Base-by-base conservation (phyloP, 1,139 yeast genomes). In the Geotrichum candidum region DNA sequence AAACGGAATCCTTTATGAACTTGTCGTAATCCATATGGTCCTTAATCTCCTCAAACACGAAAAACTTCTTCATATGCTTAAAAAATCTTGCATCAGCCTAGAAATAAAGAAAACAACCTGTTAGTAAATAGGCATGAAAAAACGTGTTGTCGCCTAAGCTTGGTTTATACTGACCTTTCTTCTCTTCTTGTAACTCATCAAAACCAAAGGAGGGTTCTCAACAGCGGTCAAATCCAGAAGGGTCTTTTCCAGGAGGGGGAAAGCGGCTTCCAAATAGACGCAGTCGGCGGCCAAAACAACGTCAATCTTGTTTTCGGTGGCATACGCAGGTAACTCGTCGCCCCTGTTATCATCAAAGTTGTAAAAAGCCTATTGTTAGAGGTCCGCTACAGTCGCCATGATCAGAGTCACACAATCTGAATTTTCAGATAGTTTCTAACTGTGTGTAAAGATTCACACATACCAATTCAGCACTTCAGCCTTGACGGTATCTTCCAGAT, bases 251-350 rank as follows among this genome's bases (percentile, higher is more conserved):
- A 82, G 69, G 46, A 82, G 65, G 1, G 84, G 84, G 66, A 83
- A 82, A 2, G 84, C 83, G 11, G 75, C 70, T 66, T 82, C 86
- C 29, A 80, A 71, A 64, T 82, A 82, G 9, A 83, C 86, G 69
- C 86, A 82, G 68, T 82, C 86, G 0, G 86, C 86, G 2, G 85
- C 86, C 46, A 83, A 68, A 1, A 82, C 72, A 9, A 82, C 70
- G 69, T 82, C 85, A 1, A 78, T 74, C 2, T 65, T 67, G 25
- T 73, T 70, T 1, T 66, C 64, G 35, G 65, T 63, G 33, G 77
- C 75, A 58, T 71, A 74, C 1, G 66, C 74, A 2, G 81, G 80
- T 35, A 80, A 66, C 0, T 74, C 74, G 29, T 75, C 77, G 1
- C 85, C 84, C 80, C 74, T 68, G 15, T 41, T 41, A 41, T 41